Conservation (phyloP, 1,284 basidiomycete genomes). For the Stereum hirsutum region DNA sequence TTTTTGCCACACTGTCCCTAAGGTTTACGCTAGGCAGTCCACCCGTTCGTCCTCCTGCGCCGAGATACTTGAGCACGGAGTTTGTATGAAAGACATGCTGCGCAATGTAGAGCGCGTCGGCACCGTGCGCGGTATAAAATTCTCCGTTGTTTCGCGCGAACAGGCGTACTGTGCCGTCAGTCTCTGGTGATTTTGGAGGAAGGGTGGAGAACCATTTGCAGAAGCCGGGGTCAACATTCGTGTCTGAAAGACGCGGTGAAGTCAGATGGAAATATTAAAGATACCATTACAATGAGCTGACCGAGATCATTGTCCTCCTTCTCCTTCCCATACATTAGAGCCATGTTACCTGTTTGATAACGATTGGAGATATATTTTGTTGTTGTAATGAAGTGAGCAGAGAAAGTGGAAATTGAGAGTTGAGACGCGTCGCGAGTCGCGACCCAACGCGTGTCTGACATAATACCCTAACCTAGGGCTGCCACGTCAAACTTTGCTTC, state of each 20-base stretch:
- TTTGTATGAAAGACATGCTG: constrained; percentile 81
- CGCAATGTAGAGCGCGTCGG: constrained; percentile 85
- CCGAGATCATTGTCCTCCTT: constrained; percentile 41
- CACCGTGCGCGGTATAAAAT: constrained; percentile 85
- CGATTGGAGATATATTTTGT: no score
- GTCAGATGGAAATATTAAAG: not conserved
- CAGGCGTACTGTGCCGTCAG: constrained; percentile 67
- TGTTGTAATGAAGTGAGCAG: no score
- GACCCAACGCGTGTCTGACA: constrained; percentile 10
- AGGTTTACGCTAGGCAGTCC: constrained; percentile 77
- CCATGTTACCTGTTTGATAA: constrained; percentile 23
- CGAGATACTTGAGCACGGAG: constrained; percentile 79
- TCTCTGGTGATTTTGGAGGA: constrained; percentile 56
- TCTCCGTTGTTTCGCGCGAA: constrained; percentile 69
- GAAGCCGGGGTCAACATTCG: constrained; percentile 52
- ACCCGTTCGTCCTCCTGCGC: constrained; percentile 41
- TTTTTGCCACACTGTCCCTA: constrained; percentile 75
- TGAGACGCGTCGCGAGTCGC: constrained; percentile 1
- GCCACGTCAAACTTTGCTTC: not conserved
- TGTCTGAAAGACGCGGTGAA: constrained; percentile 6
- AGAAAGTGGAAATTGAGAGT: no score
- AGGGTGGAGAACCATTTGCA: constrained; percentile 65
- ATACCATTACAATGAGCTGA: not conserved
- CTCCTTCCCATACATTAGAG: constrained; percentile 65
- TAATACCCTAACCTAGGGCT: constrained; percentile 2